Conservation (phyloP, 1,284 basidiomycete species). For the Moesziomyces sp. region DNA sequence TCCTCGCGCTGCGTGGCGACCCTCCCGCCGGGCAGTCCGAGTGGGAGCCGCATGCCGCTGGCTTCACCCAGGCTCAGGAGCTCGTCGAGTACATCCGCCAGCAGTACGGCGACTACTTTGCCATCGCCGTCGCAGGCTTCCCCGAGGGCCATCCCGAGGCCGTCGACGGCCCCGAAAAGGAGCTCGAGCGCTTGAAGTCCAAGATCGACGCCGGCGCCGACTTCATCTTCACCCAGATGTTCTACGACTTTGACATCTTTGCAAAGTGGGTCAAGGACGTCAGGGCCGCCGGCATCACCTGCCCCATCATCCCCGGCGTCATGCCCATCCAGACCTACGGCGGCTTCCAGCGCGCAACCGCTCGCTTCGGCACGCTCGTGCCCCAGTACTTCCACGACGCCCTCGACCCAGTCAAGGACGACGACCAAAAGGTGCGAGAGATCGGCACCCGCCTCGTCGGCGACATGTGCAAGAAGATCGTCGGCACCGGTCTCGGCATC, state of each 20-base stretch:
- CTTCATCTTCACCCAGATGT: conserved; percentile 96
- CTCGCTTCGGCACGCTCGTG: conserved; percentile 84
- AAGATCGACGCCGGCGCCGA: conserved; percentile 87
- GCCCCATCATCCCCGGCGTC: conserved; percentile 94
- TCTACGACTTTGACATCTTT: conserved; percentile 89
- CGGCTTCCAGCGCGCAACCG: conserved; percentile 91
- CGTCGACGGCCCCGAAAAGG: conserved; percentile 70
- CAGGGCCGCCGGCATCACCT: conserved; percentile 75
- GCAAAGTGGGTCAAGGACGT: conserved; percentile 81
- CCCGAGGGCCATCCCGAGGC: conserved; percentile 75
- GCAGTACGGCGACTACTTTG: conserved; percentile 66
- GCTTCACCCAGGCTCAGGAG: conserved; percentile 63
- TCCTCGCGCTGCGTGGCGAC: conserved; percentile 87
- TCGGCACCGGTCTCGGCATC: conserved; percentile 58
- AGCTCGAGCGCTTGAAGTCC: conserved; percentile 86
- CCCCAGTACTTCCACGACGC: conserved; percentile 82
- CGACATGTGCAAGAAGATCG: conserved; percentile 66
- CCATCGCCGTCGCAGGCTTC: conserved; percentile 66
- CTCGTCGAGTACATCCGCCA: conserved; percentile 65
- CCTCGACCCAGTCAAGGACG: conserved; percentile 85
- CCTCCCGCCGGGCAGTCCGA: conserved; percentile 70
- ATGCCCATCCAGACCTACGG: conserved; percentile 99
- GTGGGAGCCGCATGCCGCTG: conserved; percentile 62
- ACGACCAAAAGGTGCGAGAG: conserved; percentile 64
- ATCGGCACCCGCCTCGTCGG: conserved; percentile 61